Evolutionary conservation across 176 grass and related monocot genomes (phyloP), one percentile per base, ranked within the genome.

Genomic region (Aegilops longissima): DNA sequence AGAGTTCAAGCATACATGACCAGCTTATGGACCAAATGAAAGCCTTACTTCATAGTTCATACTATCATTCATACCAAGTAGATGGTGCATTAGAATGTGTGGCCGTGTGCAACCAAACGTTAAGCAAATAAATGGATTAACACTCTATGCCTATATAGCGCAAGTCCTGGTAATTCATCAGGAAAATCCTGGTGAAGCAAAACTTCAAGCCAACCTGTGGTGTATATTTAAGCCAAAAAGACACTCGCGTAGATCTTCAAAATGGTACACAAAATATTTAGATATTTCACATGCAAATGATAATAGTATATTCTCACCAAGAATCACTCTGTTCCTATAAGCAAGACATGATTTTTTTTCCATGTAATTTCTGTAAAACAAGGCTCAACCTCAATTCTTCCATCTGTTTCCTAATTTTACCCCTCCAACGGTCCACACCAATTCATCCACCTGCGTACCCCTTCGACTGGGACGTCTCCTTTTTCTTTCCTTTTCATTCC

Each of bases 11-110:
- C 33, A 78, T 31, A 6, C n/a, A 38, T 38, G 21, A 23, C 31
- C 54, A 59, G 35, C 76, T 78, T 36, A 78, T 78, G 12, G 33
- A 61, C 31, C 20, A 78, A 78, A 78, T 61, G 54, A 78, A 38
- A 59, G n/a, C 21, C 17, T 59, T 34, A 61, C 6, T 14, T 38
- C 54, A 35, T 42, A 42, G 39, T 42, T 8, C 39, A 42, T 36
- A n/a, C 33, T 78, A 58, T 35, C 9, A 20, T 38, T 13, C 11
- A 13, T 38, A 14, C 30, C 31, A 61, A 78, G 35, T 38, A 78
- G 31, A 38, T 78, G 52, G 3, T 61, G 25, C 29, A 33, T 33
- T 61, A 78, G 52, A 78, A 61, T 78, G 54, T 39, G 18, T 23
- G 52, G 56, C 18, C n/a, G 31, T 38, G 54, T 38, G 33, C 76